Conservation (phyloP, 2,329 filamentous ascomycete species). For the Aspergillus niger region DNA sequence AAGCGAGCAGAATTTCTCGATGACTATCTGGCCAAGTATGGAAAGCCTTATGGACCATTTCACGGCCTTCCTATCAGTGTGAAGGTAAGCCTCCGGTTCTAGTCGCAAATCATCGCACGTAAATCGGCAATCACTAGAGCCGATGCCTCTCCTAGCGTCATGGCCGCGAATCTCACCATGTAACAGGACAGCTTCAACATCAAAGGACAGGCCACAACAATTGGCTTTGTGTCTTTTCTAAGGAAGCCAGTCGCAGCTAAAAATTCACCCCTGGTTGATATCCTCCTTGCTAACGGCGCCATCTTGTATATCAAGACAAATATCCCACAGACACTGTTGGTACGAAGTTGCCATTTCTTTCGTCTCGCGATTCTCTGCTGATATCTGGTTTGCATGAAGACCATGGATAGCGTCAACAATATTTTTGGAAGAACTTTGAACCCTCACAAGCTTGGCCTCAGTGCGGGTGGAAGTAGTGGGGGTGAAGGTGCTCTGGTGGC, state of each 20-base stretch:
- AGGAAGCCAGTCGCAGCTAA: slow-evolving; percentile 16
- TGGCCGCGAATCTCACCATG: not conserved
- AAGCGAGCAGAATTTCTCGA: not conserved
- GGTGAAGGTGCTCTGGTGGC: slow-evolving; percentile 41
- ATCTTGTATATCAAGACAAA: slow-evolving; percentile 39
- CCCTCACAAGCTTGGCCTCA: slow-evolving; percentile 30
- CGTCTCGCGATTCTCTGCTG: not conserved
- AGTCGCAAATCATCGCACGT: not conserved
- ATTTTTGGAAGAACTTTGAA: slow-evolving; percentile 33
- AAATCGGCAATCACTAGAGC: not conserved
- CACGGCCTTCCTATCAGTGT: not conserved
- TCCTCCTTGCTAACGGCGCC: slow-evolving; percentile 30
- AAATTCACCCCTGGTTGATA: slow-evolving; percentile 27
- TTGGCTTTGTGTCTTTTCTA: slow-evolving; percentile 30
- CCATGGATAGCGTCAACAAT: slow-evolving; percentile 33
- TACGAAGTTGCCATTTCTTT: slow-evolving; percentile 7
- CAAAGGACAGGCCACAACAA: slow-evolving; percentile 13
- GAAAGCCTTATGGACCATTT: not conserved
- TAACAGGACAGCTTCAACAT: slow-evolving; percentile 14
- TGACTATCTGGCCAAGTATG: not conserved
- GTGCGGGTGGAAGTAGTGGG: slow-evolving; percentile 33
- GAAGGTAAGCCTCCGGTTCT: not conserved
- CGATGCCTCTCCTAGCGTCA: not conserved
- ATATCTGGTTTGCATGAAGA: slow-evolving; percentile 18
- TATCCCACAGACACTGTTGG: slow-evolving; percentile 37